These are phyloP conservation scores for Melampsora abietis-canadensis DNA, from an alignment of 1,284 basidiomycete species.

Conservation along the genomic window DNA sequence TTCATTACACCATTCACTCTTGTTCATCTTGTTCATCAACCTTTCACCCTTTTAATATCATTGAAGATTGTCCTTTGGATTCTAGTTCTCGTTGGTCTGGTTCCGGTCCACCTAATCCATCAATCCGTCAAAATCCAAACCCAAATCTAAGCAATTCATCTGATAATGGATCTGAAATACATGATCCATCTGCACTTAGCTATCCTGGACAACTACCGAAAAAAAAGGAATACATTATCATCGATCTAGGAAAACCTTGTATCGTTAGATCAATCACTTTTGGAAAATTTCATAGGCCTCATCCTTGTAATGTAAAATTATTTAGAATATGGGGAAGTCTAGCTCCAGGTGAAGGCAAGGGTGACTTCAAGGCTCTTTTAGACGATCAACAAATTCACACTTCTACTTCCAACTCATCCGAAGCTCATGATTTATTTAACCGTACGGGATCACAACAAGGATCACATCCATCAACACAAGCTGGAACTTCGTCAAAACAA, in stretches of 20 bases:
- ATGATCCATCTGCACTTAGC: not conserved
- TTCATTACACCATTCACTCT: slow-evolving; percentile 36
- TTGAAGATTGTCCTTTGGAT: slow-evolving; percentile 21
- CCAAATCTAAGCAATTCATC: not conserved
- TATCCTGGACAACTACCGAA: slow-evolving; percentile 24
- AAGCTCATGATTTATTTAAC: not conserved
- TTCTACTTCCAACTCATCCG: not conserved
- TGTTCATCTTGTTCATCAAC: slow-evolving; percentile 30
- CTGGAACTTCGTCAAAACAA: not conserved
- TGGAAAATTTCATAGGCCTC: slow-evolving; percentile 39
- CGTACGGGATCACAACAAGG: not conserved
- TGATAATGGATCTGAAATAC: not conserved
- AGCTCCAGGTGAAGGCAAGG: slow-evolving; percentile 32
- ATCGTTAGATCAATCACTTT: slow-evolving; percentile 30
- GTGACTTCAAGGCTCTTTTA: slow-evolving; percentile 39
- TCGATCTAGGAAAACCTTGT: slow-evolving; percentile 37
- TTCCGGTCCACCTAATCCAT: slow-evolving; percentile 24
- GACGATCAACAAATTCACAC: slow-evolving; percentile 20
- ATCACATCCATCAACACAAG: not conserved
- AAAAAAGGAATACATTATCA: slow-evolving; percentile 39
- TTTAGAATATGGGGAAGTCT: slow-evolving; percentile 40
- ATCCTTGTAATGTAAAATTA: slow-evolving; percentile 39
- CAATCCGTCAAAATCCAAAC: not conserved
- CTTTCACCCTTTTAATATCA: slow-evolving; percentile 40
- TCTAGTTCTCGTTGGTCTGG: slow-evolving; percentile 39